These are phyloP conservation scores for Cystofilobasidium bisporidii DNA, from an alignment of 768 basidiomycete genomes.

Conservation along the genomic window DNA sequence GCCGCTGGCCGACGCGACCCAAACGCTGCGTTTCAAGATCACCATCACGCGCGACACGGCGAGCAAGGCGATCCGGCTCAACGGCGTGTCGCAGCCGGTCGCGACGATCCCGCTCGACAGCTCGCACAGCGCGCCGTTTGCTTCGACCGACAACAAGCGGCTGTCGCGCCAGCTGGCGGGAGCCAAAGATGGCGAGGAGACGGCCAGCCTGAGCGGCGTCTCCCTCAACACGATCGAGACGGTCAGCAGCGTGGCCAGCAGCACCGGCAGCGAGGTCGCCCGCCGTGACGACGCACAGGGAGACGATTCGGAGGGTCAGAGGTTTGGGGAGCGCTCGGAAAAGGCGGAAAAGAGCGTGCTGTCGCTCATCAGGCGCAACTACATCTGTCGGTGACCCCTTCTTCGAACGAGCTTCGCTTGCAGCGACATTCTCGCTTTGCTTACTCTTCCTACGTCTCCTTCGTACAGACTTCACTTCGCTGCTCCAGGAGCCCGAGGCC, in stretches of 20 bases:
- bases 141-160: slow-evolving; percentile 38
- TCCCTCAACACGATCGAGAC: slow-evolving; percentile 35
- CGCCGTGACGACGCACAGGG: background rate
- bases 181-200: slow-evolving; percentile 16
- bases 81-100: slow-evolving; percentile 67
- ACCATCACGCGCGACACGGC: slow-evolving; percentile 63
- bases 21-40: slow-evolving; percentile 67
- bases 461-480: slow-evolving; percentile 66
- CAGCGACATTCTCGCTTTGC: background rate
- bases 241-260: slow-evolving; percentile 19
- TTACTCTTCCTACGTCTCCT: slow-evolving; percentile 6
- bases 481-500: slow-evolving; percentile 92
- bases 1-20: slow-evolving; percentile 57
- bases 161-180: slow-evolving; percentile 16
- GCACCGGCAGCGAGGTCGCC: background rate
- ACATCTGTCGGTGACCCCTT: slow-evolving; percentile 52
- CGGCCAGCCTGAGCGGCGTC: slow-evolving; percentile 36
- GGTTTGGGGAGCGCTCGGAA: slow-evolving; percentile 12
- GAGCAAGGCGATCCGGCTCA: slow-evolving; percentile 66
- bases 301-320: background rate
- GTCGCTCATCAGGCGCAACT: slow-evolving; percentile 77
- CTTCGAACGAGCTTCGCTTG: too few species aligned
- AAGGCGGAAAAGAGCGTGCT: slow-evolving; percentile 43
- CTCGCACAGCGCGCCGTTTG: slow-evolving; percentile 42
- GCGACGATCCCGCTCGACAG: slow-evolving; percentile 57